These are phyloP conservation scores for Daldinia caldariorum DNA, from an alignment of 495 filamentous ascomycete species.

Conservation along the genomic window DNA sequence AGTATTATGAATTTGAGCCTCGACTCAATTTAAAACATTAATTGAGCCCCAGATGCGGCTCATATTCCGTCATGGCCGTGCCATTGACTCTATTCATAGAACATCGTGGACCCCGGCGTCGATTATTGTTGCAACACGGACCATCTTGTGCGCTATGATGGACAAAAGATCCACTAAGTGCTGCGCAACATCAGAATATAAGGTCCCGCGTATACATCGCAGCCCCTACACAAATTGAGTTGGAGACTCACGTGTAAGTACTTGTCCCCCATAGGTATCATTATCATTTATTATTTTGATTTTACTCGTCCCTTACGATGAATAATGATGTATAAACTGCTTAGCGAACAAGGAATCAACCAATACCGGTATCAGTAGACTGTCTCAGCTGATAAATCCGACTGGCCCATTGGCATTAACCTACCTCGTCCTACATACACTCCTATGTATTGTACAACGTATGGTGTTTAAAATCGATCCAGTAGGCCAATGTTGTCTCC, in stretches of 20 bases:
- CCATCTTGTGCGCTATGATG: slow-evolving; percentile 34
- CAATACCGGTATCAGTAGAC: slow-evolving; percentile 23
- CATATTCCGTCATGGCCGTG: slow-evolving; percentile 29
- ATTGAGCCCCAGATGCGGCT: slow-evolving; percentile 38
- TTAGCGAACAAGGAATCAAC: slow-evolving; percentile 19
- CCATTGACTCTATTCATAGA: slow-evolving; percentile 43
- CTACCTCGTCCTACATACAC: slow-evolving; percentile 5
- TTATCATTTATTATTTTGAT: not conserved
- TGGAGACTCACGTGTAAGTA: slow-evolving; percentile 2
- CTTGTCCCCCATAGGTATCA: not conserved
- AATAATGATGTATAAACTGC: slow-evolving; percentile 1
- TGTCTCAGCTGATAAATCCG: slow-evolving; percentile 36
- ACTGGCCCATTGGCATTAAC: slow-evolving; percentile 20
- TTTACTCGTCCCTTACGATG: not conserved
- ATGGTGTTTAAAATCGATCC: slow-evolving; percentile 31
- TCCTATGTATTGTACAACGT: slow-evolving; percentile 16
- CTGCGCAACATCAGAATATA: not conserved
- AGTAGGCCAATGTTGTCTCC: slow-evolving; percentile 18
- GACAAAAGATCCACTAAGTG: slow-evolving; percentile 9
- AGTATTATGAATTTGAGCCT: slow-evolving; percentile 20
- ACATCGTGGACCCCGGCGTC: slow-evolving; percentile 28
- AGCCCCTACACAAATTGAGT: not conserved
- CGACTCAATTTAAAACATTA: slow-evolving; percentile 25
- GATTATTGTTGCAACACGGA: slow-evolving; percentile 29
- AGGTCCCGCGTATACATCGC: not conserved